These are phyloP conservation scores for Pyropia haitanensis DNA, from an alignment of 23 red algal genomes.

Conservation along the genomic window DNA sequence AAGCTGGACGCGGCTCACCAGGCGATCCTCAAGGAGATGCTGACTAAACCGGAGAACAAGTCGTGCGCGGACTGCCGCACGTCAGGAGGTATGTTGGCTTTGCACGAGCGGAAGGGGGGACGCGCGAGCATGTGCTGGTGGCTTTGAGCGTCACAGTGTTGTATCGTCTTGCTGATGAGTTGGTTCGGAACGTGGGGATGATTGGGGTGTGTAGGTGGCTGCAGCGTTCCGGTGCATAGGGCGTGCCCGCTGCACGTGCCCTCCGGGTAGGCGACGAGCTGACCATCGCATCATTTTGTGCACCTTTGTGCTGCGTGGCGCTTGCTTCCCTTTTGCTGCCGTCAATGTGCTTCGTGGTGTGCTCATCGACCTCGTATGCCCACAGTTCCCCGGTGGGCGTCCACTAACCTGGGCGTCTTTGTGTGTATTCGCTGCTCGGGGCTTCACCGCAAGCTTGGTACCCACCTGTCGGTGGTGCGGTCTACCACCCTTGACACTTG, in stretches of 20 bases:
- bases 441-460: constrained; percentile 80
- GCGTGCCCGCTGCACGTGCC: no score
- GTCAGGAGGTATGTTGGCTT: background rate
- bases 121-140: no score
- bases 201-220: no score
- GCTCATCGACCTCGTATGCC: background rate
- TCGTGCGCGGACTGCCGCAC: constrained; percentile 79
- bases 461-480: constrained; percentile 82
- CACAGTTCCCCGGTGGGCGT: constrained; percentile 76
- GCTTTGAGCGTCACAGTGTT: no score
- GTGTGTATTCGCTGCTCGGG: constrained; percentile 83
- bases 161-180: no score
- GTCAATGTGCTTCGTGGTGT: background rate
- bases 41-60: constrained; percentile 69
- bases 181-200: no score
- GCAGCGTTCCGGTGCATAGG: no score
- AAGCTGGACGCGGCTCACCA: constrained; percentile 65
- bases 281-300: no score
- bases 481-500: constrained; percentile 90
- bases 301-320: background rate
- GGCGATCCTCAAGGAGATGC: constrained; percentile 56
- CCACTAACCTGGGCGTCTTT: constrained; percentile 87
- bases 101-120: no score
- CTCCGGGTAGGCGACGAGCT: no score
- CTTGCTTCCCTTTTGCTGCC: background rate